phyloP scores from a whole-genome alignment of 179 eudicot genomes.

The Patellifolia procumbens region DNA sequence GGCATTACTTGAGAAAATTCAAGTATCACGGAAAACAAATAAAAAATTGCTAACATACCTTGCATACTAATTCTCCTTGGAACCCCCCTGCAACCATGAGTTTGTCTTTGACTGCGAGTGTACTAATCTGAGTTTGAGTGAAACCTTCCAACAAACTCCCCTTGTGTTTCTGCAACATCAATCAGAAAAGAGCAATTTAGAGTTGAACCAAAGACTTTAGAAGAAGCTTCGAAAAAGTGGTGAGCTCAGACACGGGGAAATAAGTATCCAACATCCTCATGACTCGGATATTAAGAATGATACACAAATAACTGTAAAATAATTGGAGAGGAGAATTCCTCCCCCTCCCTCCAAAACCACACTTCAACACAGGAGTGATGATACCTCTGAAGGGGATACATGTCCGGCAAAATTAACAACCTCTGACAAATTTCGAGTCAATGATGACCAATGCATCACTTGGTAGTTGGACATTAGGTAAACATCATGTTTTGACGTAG shows the following conservation, averaged over 20 bases:
- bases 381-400: constrained; percentile 74
- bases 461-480: constrained; percentile 84
- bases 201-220: background rate
- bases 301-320: background rate
- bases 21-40: background rate
- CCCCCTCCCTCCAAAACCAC: too few relatives aligned
- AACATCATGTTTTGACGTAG: constrained; percentile 89
- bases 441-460: constrained; percentile 84
- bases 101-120: constrained; percentile 69
- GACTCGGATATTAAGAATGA: background rate
- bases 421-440: constrained; percentile 59
- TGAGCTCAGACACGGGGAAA: background rate
- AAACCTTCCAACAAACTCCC: constrained; percentile 85
- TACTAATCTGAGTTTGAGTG: constrained; percentile 78
- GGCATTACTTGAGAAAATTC: background rate
- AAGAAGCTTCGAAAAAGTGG: background rate
- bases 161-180: constrained; percentile 57
- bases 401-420: constrained; percentile 75
- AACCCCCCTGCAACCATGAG: constrained; percentile 93
- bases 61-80: constrained; percentile 80
- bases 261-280: background rate
- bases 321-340: background rate
- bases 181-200: background rate
- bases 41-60: constrained; percentile 42
- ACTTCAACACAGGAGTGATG: background rate